Evolutionary conservation across 805 yeast genomes (phyloP).

Genomic region (Yarrowia deformans): DNA sequence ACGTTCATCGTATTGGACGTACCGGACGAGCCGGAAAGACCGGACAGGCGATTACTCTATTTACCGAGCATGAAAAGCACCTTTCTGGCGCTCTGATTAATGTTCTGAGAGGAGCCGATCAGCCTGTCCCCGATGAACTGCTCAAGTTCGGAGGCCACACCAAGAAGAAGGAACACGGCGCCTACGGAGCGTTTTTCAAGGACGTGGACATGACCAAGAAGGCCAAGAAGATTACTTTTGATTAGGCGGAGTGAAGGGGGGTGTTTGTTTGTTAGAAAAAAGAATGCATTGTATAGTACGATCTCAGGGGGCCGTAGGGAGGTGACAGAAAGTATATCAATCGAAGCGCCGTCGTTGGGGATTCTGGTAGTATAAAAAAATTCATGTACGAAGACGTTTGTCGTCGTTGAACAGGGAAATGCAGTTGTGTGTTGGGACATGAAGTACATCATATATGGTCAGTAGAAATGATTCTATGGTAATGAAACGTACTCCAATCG

Average conservation of each 20-base stretch:
- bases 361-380: too few relatives aligned
- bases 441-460: too few relatives aligned
- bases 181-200: slow-evolving; percentile 97
- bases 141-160: slow-evolving; percentile 97
- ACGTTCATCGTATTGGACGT: slow-evolving; percentile 96
- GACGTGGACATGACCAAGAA: slow-evolving; percentile 84
- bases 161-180: slow-evolving; percentile 95
- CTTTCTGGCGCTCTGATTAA: slow-evolving; percentile 93
- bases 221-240: slow-evolving; percentile 89
- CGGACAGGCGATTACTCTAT: slow-evolving; percentile 93
- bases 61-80: slow-evolving; percentile 97
- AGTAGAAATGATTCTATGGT: too few relatives aligned
- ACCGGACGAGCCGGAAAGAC: slow-evolving; percentile 97
- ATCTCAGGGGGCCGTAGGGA: too few relatives aligned
- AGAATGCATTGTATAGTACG: slow-evolving; percentile 16
- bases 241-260: slow-evolving; percentile 46
- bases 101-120: slow-evolving; percentile 91
- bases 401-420: too few relatives aligned
- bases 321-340: too few relatives aligned
- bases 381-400: too few relatives aligned
- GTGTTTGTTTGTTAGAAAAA: too few relatives aligned
- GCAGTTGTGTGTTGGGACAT: too few relatives aligned
- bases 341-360: too few relatives aligned
- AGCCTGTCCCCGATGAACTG: slow-evolving; percentile 93
- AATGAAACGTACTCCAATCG: too few relatives aligned